Percentiles rank a stretch among this genome's conserved stretches.
Evolutionary conservation across 345 rosid species (phyloP).

Genomic region (Cardiospermum halicacabum): DNA sequence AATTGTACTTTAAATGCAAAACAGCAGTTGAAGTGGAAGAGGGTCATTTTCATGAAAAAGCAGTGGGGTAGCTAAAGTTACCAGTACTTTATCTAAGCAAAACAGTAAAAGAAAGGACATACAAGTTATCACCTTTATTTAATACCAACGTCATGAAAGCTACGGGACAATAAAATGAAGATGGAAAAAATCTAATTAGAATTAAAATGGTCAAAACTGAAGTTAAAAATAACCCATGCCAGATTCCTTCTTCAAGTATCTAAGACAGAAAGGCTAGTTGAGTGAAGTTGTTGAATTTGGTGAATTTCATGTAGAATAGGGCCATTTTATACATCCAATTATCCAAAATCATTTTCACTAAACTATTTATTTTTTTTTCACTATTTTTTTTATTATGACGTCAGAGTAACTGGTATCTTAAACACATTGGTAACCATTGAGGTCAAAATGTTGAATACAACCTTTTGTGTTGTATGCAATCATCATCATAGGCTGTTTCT

Average conservation of each 20-base stretch:
- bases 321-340: not conserved
- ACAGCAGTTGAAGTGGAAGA: too few relatives aligned
- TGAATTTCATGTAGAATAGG: conserved; percentile 10
- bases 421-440: not conserved
- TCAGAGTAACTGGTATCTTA: not conserved
- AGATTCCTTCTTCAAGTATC: not conserved
- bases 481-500: conserved; percentile 1
- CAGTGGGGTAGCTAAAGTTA: too few relatives aligned
- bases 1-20: too few relatives aligned
- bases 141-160: too few relatives aligned
- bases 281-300: not conserved
- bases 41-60: too few relatives aligned
- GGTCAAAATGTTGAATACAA: not conserved
- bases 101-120: too few relatives aligned
- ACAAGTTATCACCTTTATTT: too few relatives aligned
- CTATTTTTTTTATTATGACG: not conserved
- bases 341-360: not conserved
- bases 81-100: too few relatives aligned
- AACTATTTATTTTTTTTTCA: not conserved
- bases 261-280: not conserved
- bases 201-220: too few relatives aligned
- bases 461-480: not conserved
- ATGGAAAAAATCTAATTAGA: too few relatives aligned
- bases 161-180: too few relatives aligned
- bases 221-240: not conserved